A percentile compares a stretch with the other conserved stretches of the same genome.
These are phyloP conservation scores for Starmerella riodocensis DNA, from an alignment of 805 yeast genomes.

Conservation along the genomic window DNA sequence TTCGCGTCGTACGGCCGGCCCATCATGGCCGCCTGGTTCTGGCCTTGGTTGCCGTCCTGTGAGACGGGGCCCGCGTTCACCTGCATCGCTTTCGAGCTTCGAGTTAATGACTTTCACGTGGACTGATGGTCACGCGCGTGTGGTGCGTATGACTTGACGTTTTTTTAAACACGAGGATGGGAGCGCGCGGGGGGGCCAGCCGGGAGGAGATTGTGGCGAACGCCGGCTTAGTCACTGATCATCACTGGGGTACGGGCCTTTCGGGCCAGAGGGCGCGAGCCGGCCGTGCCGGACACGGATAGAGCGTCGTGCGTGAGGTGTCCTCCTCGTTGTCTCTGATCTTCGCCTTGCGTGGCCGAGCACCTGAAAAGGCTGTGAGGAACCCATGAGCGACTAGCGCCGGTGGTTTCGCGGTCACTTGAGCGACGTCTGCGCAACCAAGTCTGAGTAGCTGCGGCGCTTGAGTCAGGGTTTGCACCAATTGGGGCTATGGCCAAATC, in stretches of 20 bases:
- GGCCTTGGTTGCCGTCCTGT: slow-evolving; percentile 14
- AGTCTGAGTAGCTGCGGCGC: no score
- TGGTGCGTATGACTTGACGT: not conserved
- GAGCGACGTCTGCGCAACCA: no score
- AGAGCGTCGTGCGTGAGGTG: no score
- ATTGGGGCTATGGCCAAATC: slow-evolving; percentile 21
- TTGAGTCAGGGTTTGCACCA: no score
- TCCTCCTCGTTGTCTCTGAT: no score
- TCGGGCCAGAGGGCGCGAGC: no score
- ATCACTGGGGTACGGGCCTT: not conserved
- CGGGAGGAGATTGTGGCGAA: no score
- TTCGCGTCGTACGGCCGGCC: slow-evolving; percentile 19
- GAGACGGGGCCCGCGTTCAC: slow-evolving; percentile 19
- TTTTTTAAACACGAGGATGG: not conserved
- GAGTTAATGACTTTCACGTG: slow-evolving; percentile 14
- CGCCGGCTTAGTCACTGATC: not conserved
- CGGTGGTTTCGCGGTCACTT: no score
- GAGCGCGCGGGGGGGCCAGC: not conserved
- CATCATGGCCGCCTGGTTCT: slow-evolving; percentile 13
- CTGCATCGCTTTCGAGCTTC: slow-evolving; percentile 10
- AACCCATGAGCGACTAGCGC: no score
- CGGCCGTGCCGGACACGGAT: no score
- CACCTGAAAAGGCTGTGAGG: no score
- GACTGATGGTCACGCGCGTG: slow-evolving; percentile 19
- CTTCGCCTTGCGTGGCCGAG: no score